A percentile compares a stretch with the other conserved stretches of the same genome.
These are phyloP conservation scores for Sporothrix dimorphospora DNA, from an alignment of 2,329 filamentous ascomycete species.

Conservation along the genomic window DNA sequence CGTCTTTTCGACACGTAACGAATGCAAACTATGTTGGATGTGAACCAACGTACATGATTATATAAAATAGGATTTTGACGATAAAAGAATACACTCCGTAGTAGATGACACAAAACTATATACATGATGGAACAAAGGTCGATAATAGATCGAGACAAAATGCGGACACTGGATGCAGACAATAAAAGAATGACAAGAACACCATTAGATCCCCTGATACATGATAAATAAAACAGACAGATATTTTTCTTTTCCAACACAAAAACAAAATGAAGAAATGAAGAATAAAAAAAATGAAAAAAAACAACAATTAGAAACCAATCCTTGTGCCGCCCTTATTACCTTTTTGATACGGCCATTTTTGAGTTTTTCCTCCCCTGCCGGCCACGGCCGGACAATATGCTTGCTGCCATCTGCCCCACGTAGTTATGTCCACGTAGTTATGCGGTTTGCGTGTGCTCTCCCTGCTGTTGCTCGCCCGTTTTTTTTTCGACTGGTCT, in stretches of 20 bases:
- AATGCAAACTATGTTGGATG: not conserved
- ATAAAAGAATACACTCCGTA: not conserved
- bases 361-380: not conserved
- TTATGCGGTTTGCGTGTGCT: too few relatives aligned
- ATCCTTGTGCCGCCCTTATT: not conserved
- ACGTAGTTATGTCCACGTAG: too few relatives aligned
- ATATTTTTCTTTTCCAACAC: not conserved
- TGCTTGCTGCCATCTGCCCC: not conserved
- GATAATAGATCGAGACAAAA: not conserved
- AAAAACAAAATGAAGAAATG: not conserved
- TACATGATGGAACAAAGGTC: not conserved
- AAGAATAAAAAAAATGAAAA: not conserved
- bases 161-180: not conserved
- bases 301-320: not conserved
- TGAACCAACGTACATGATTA: not conserved
- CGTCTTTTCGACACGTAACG: not conserved
- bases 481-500: too few relatives aligned
- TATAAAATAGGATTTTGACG: not conserved
- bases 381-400: not conserved
- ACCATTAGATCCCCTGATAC: not conserved
- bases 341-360: slow-evolving; percentile 11
- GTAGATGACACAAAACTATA: not conserved
- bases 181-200: not conserved
- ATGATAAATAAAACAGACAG: not conserved
- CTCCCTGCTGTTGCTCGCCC: too few relatives aligned